A percentile compares a stretch with the other conserved stretches of the same genome.
Conservation (phyloP, 805 yeast species). For the Cyberlindnera subsufficiens region DNA sequence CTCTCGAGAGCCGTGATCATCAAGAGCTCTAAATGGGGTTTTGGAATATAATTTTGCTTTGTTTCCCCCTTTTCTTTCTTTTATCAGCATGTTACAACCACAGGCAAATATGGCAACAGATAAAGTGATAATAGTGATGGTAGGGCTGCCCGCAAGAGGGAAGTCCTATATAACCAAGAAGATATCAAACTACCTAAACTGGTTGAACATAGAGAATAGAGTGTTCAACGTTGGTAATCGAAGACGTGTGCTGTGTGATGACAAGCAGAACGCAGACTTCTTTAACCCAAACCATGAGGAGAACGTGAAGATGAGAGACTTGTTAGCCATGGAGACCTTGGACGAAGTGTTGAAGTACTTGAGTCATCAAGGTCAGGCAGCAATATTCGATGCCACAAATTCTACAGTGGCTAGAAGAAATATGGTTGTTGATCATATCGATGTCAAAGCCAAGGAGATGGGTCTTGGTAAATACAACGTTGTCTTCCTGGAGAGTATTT, state of each 20-base stretch:
- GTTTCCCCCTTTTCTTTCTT: no score
- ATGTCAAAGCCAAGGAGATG: conserved; percentile 27
- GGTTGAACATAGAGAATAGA: conserved; percentile 59
- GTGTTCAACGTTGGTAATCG: conserved; percentile 70
- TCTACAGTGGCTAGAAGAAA: conserved; percentile 38
- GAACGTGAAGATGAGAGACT: conserved; percentile 34
- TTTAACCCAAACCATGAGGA: conserved; percentile 33
- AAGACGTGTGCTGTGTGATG: conserved; percentile 32
- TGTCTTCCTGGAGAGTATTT: conserved; percentile 34
- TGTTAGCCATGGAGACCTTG: conserved; percentile 41
- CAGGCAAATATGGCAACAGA: conserved; percentile 2
- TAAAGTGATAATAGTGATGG: conserved; percentile 62
- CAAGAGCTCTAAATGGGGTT: no score
- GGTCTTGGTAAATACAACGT: conserved; percentile 33
- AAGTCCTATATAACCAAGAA: conserved; percentile 66
- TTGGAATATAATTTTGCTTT: no score
- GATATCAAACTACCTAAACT: conserved; percentile 52
- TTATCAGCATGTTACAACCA: neutral
- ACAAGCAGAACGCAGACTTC: conserved; percentile 22
- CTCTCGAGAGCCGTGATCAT: no score
- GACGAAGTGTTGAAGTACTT: conserved; percentile 30
- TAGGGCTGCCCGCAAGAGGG: conserved; percentile 71
- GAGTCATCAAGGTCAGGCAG: conserved; percentile 35
- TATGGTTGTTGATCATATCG: conserved; percentile 33
- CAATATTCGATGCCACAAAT: conserved; percentile 48